These are phyloP conservation scores for Hypoxylon sp. DNA, from an alignment of 2,329 filamentous ascomycete species.

Conservation along the genomic window DNA sequence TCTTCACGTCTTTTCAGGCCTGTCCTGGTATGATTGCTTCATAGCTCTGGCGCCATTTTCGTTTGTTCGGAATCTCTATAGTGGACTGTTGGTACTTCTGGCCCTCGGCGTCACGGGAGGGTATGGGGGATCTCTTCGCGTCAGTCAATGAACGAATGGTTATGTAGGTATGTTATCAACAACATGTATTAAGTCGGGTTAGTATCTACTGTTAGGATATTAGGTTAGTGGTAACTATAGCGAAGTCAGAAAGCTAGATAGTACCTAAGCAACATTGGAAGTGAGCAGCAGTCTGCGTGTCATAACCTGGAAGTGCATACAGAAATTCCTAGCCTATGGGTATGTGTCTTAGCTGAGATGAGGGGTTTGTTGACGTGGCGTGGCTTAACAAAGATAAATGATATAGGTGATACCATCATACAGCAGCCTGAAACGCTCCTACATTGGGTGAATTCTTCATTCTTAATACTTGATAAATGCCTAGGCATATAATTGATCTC, in stretches of 20 bases:
- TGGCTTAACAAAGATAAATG: background rate
- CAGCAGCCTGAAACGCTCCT: background rate
- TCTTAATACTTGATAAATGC: background rate
- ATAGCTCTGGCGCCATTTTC: slow-evolving; percentile 26
- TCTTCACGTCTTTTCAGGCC: background rate
- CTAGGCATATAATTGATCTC: background rate
- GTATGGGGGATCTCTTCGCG: slow-evolving; percentile 7
- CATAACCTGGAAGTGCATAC: background rate
- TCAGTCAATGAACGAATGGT: slow-evolving; percentile 22
- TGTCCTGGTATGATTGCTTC: slow-evolving; percentile 20
- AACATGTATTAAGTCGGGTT: slow-evolving; percentile 9
- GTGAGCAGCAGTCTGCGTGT: background rate
- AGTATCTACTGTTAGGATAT: slow-evolving; percentile 29
- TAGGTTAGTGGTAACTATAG: slow-evolving; percentile 26
- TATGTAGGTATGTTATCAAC: slow-evolving; percentile 11
- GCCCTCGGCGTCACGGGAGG: slow-evolving; percentile 26
- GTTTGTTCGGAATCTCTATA: slow-evolving; percentile 1
- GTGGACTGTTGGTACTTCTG: slow-evolving; percentile 22
- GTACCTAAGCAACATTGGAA: background rate
- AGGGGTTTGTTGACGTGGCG: slow-evolving; percentile 5
- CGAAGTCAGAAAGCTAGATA: slow-evolving; percentile 14
- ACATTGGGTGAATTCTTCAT: background rate
- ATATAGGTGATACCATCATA: background rate
- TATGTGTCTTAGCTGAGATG: background rate
- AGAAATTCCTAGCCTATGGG: background rate